Evolutionary conservation across 352 stramenopile genomes (phyloP).

Genomic region (Phytophthora hibernalis): DNA sequence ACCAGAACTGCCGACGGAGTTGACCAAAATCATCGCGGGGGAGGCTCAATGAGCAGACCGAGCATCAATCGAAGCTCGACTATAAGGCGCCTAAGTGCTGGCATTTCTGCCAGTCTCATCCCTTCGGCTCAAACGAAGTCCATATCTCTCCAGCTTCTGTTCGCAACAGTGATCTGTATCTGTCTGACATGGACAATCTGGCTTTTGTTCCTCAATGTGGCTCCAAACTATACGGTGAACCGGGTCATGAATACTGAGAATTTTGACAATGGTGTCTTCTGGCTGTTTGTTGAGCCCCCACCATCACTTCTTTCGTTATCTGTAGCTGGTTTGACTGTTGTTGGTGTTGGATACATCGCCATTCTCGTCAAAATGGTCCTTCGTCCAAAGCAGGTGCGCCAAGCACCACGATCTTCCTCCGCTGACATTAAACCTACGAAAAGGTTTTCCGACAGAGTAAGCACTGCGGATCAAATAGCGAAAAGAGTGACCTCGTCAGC

Average conservation of each 20-base stretch:
- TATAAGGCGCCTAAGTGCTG: slow-evolving; percentile 2
- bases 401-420: not conserved
- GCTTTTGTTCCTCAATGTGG: slow-evolving; percentile 29
- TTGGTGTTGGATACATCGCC: slow-evolving; percentile 20
- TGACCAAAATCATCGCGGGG: slow-evolving; percentile 13
- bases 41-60: not conserved
- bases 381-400: slow-evolving; percentile 17
- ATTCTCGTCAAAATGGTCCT: slow-evolving; percentile 22
- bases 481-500: slow-evolving; percentile 23
- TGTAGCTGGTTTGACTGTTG: slow-evolving; percentile 16
- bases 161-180: slow-evolving; percentile 19
- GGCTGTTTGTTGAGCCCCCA: slow-evolving; percentile 34
- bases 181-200: slow-evolving; percentile 37
- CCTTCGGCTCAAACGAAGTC: slow-evolving; percentile 8
- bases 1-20: slow-evolving; percentile 3
- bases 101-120: slow-evolving; percentile 8
- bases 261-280: slow-evolving; percentile 45
- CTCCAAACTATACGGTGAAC: slow-evolving; percentile 38
- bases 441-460: not conserved
- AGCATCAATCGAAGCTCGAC: slow-evolving; percentile 2
- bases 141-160: slow-evolving; percentile 13
- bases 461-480: slow-evolving; percentile 4
- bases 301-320: slow-evolving; percentile 19
- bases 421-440: not conserved
- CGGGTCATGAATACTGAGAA: slow-evolving; percentile 36